Percentiles rank a stretch among this genome's conserved stretches.
These are phyloP conservation scores for Leptodontidium sp. DNA, from an alignment of 2,329 filamentous ascomycete species.

Conservation along the genomic window DNA sequence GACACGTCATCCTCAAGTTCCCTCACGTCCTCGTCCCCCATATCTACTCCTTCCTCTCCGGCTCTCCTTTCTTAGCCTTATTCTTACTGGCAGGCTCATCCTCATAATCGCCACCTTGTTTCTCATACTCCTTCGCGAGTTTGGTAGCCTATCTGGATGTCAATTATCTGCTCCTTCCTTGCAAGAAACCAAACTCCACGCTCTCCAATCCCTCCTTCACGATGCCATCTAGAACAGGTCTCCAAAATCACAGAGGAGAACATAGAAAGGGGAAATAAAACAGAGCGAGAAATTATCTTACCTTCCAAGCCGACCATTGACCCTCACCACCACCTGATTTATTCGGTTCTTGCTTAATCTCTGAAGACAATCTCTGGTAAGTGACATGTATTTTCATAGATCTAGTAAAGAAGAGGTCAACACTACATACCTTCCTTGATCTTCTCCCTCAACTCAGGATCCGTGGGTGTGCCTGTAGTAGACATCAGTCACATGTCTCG, in stretches of 20 bases:
- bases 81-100: constrained; percentile 53
- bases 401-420: not conserved
- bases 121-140: constrained; percentile 54
- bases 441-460: constrained; percentile 54
- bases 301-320: constrained; percentile 57
- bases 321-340: constrained; percentile 56
- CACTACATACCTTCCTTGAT: constrained; percentile 50
- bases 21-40: not conserved
- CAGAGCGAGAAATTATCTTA: constrained; percentile 15
- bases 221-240: no score
- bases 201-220: no score
- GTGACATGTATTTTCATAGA: not conserved
- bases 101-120: constrained; percentile 50
- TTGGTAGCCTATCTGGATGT: constrained; percentile 47
- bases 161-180: not conserved
- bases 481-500: constrained; percentile 37
- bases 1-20: not conserved
- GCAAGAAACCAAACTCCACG: not conserved
- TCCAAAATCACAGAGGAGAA: not conserved
- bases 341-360: constrained; percentile 54
- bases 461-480: constrained; percentile 55
- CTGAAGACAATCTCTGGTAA: constrained; percentile 31
- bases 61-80: constrained; percentile 52
- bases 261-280: no score
- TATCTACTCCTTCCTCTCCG: constrained; percentile 46